A percentile compares a stretch with the other conserved stretches of the same genome.
These are phyloP conservation scores for Mycena epipterygia DNA, from an alignment of 768 basidiomycete genomes.

Conservation along the genomic window DNA sequence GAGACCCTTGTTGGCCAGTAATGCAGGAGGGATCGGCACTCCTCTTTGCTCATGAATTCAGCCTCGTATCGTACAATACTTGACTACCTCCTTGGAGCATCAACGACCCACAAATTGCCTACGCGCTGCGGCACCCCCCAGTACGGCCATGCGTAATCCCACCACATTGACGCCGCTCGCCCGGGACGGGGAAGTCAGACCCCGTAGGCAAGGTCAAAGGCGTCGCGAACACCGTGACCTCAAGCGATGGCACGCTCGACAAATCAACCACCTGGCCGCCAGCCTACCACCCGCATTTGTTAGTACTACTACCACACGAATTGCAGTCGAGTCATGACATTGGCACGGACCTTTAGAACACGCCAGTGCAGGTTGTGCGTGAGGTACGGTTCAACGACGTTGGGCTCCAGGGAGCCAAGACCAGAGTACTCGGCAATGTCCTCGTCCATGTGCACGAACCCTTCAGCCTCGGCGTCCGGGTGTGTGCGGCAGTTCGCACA, in stretches of 20 bases:
- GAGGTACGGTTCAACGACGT: constrained; percentile 57
- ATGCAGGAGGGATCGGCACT: no score
- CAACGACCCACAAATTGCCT: background rate
- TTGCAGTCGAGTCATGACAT: constrained; percentile 2
- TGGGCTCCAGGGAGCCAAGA: constrained; percentile 51
- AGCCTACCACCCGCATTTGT: constrained; percentile 1
- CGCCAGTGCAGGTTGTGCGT: constrained; percentile 57
- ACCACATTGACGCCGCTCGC: constrained; percentile 27
- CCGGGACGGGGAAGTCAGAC: constrained; percentile 40
- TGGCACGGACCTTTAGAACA: constrained; percentile 52
- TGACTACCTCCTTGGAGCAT: background rate
- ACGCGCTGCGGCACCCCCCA: constrained; percentile 42
- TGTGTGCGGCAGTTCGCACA: constrained; percentile 58
- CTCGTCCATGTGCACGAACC: constrained; percentile 60
- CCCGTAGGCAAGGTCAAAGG: constrained; percentile 47
- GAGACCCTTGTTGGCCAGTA: no score
- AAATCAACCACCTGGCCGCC: constrained; percentile 21
- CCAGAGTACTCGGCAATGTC: constrained; percentile 47
- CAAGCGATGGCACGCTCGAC: constrained; percentile 40
- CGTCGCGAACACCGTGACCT: constrained; percentile 44
- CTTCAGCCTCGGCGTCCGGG: constrained; percentile 50
- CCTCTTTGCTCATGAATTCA: no score
- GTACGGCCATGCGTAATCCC: constrained; percentile 34
- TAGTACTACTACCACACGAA: background rate
- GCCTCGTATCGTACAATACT: background rate